Conservation (phyloP, 2,329 filamentous ascomycete species). For the Neospermospora avenae region DNA sequence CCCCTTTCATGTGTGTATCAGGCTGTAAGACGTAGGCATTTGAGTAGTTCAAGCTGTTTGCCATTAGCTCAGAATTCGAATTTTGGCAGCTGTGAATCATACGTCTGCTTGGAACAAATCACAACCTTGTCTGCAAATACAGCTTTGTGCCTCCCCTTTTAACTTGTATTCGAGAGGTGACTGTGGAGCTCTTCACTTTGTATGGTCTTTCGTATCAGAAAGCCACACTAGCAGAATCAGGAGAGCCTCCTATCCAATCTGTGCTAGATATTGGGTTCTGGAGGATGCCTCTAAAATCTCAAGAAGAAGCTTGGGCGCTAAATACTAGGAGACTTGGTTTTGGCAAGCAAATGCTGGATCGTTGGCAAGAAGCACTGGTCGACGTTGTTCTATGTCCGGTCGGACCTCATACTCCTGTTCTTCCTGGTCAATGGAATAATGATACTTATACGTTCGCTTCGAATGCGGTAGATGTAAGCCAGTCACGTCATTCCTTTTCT, state of each 20-base stretch:
- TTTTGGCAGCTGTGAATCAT: neutral
- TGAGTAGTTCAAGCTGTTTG: slow-evolving; percentile 4
- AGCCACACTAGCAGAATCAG: slow-evolving; percentile 32
- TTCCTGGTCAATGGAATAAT: slow-evolving; percentile 35
- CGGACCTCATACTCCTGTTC: slow-evolving; percentile 35
- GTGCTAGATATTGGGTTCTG: slow-evolving; percentile 38
- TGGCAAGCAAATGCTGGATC: slow-evolving; percentile 38
- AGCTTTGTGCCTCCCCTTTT: slow-evolving; percentile 31
- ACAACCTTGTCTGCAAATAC: neutral
- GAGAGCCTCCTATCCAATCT: slow-evolving; percentile 35
- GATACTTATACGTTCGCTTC: slow-evolving; percentile 38
- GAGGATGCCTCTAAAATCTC: slow-evolving; percentile 34
- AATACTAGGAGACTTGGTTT: slow-evolving; percentile 35
- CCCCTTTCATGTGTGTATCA: slow-evolving; percentile 4
- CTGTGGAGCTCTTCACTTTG: slow-evolving; percentile 36
- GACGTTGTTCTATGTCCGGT: slow-evolving; percentile 34
- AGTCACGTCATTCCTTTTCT: neutral
- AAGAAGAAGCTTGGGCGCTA: slow-evolving; percentile 36
- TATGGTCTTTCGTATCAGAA: slow-evolving; percentile 38
- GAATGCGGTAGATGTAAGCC: slow-evolving; percentile 37
- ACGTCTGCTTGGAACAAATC: neutral
- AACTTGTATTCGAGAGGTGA: slow-evolving; percentile 32
- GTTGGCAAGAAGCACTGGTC: slow-evolving; percentile 35
- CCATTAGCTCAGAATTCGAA: neutral
- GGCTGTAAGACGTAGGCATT: slow-evolving; percentile 9